These are phyloP conservation scores for Xylariomycetidae sp. DNA, from an alignment of 2,329 filamentous ascomycete species.

Conservation along the genomic window DNA sequence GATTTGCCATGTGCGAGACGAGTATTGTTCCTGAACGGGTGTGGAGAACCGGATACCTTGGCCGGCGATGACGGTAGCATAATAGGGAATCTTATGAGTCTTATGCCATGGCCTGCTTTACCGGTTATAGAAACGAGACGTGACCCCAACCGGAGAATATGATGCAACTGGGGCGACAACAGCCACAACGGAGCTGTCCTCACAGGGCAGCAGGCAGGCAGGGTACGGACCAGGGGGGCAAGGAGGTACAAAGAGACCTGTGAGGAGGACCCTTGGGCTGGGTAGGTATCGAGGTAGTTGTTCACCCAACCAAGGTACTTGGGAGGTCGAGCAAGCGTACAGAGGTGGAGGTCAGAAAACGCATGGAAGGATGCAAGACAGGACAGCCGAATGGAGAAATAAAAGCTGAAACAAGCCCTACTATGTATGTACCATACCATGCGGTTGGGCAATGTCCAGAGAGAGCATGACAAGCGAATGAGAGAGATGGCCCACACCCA, in stretches of 20 bases:
- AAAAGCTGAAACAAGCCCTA: conserved; percentile 40
- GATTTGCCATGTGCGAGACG: conserved; percentile 45
- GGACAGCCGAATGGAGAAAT: conserved; percentile 31
- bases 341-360: conserved; percentile 30
- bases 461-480: conserved; percentile 34
- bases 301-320: too few species aligned
- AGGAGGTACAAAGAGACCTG: conserved; percentile 32
- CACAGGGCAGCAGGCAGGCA: conserved; percentile 30
- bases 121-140: conserved; percentile 48
- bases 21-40: conserved; percentile 41
- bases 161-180: conserved; percentile 37
- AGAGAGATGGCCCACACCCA: conserved; percentile 26
- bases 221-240: conserved; percentile 25
- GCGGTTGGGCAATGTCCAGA: conserved; percentile 32
- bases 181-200: conserved; percentile 26
- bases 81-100: conserved; percentile 57
- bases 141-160: conserved; percentile 33
- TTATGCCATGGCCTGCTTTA: conserved; percentile 50
- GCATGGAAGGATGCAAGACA: conserved; percentile 37
- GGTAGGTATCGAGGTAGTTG: too few species aligned
- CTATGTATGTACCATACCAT: conserved; percentile 23
- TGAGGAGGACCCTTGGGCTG: too few species aligned
- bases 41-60: conserved; percentile 40
- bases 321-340: conserved; percentile 22
- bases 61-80: conserved; percentile 48